phyloP scores from a whole-genome alignment of 331 rosid species.

The Ulmus americana region DNA sequence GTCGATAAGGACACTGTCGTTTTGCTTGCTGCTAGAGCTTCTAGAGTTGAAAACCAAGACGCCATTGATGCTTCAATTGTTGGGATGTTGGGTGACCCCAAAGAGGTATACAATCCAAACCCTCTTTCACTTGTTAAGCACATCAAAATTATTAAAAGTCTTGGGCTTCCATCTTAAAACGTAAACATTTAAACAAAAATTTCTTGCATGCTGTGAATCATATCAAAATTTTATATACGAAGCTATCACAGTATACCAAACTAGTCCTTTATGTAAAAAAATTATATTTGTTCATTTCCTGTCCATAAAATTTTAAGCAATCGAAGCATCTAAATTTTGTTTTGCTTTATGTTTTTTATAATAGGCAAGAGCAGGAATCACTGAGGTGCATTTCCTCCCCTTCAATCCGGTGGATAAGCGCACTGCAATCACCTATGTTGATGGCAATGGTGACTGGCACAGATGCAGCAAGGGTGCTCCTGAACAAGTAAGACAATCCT shows the following conservation, averaged over 20 bases:
- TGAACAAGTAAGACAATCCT: slow-evolving; percentile 55
- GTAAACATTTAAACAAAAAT: too few relatives aligned
- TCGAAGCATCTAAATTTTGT: background rate
- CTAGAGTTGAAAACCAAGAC: slow-evolving; percentile 75
- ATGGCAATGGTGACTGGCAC: slow-evolving; percentile 54
- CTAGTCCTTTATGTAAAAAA: too few relatives aligned
- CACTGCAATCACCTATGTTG: slow-evolving; percentile 76
- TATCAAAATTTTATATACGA: too few relatives aligned
- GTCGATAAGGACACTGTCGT: slow-evolving; percentile 55
- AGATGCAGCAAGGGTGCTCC: slow-evolving; percentile 93
- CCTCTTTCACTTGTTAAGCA: background rate
- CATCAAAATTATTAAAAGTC: too few relatives aligned
- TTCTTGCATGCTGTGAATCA: too few relatives aligned
- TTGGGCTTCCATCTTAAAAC: too few relatives aligned
- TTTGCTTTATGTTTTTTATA: slow-evolving; percentile 1
- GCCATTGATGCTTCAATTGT: slow-evolving; percentile 86
- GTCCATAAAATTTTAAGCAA: background rate
- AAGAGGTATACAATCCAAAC: slow-evolving; percentile 45
- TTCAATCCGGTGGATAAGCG: slow-evolving; percentile 88
- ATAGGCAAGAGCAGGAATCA: slow-evolving; percentile 85
- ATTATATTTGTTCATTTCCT: background rate
- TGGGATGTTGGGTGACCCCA: slow-evolving; percentile 65
- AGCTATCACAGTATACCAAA: too few relatives aligned
- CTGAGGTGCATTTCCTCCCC: slow-evolving; percentile 83
- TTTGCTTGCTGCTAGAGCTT: slow-evolving; percentile 64